Percentiles rank a stretch among this genome's conserved stretches.
phyloP scores from a whole-genome alignment of 2,329 filamentous ascomycete species.

The Xylaria sp. region DNA sequence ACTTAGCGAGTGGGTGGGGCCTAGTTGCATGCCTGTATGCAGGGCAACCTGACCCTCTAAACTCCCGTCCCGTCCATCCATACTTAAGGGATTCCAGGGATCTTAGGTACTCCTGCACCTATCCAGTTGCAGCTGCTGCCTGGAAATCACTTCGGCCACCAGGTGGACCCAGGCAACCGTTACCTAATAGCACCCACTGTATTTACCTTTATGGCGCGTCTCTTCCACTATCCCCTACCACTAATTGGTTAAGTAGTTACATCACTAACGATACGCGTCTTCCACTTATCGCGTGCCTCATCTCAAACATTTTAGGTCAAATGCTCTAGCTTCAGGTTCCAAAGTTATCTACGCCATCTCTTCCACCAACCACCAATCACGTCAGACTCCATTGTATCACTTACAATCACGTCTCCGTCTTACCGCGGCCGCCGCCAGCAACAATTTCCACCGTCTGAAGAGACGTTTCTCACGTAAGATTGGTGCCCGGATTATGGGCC shows the following conservation, averaged over 20 bases:
- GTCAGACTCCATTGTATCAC: neutral
- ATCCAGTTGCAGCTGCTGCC: neutral
- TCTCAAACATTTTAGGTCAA: neutral
- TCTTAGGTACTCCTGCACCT: neutral
- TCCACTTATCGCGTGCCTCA: neutral
- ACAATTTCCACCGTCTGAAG: neutral
- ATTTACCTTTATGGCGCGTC: slow-evolving; percentile 23
- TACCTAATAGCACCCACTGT: slow-evolving; percentile 10
- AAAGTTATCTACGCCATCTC: neutral
- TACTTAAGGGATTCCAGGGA: neutral
- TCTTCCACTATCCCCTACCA: neutral
- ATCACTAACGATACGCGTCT: slow-evolving; percentile 26
- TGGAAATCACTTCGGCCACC: neutral
- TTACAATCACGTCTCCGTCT: neutral
- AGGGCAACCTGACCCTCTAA: neutral
- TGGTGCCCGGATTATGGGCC: slow-evolving; percentile 22
- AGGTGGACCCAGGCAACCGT: neutral
- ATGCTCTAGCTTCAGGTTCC: neutral
- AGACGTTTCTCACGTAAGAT: neutral
- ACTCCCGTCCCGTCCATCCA: too few species aligned
- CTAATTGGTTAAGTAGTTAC: slow-evolving; percentile 15
- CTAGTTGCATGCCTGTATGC: neutral
- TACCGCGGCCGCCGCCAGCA: neutral
- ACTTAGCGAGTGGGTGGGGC: too few species aligned
- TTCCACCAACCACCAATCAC: neutral